Evolutionary conservation across 192 early-diverging fungal species (phyloP), one percentile per base, ranked within the genome.

Genomic region (Backusella morwellensis): DNA sequence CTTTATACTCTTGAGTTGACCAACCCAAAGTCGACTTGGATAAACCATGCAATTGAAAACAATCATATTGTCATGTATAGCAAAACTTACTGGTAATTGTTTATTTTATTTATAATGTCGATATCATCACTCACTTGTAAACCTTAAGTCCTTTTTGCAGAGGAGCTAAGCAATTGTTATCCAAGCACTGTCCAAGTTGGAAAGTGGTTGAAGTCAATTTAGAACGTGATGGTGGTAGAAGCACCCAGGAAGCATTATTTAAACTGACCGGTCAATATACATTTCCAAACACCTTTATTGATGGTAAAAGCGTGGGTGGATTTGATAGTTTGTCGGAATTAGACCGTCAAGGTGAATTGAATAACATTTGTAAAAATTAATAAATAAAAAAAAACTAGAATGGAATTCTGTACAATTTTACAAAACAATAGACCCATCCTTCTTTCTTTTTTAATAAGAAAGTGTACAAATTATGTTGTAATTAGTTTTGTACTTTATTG

Each of bases 21-120:
- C 41, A n/a, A 74, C 6, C 77, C 80, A 32, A 38, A 67, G 23
- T 26, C 50, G 23, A 34, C 68, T 7, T 78, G 70, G 59, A 41
- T 82, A 35, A 32, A 75, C 23, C 38, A 56, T 17, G 35, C 50
- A 15, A 35, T 78, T 34, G 68, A 54, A 12, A 70, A 72, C 12
- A 35, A 78, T 26, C 77, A 77, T 14, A 21, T 68, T n/a, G 72
- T 78, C 8, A 35, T 82, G 17, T 82, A 78, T 23, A 82, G 80
- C 72, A 82, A 82, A 66, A 75, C 80, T 44, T 82, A 82, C 50
- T 82, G 80, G 80, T 81, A 81, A 72, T 35, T 15, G 6, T 66
- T 8, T 19, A 38, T 35, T 66, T 12, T 73, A 38, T 72, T 34
- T 44, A 14, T 44, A 19, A 38, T 7, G 35, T 23, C n/a, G 21